phyloP scores from a whole-genome alignment of 495 filamentous ascomycete genomes.

The Acidomyces sp. region DNA sequence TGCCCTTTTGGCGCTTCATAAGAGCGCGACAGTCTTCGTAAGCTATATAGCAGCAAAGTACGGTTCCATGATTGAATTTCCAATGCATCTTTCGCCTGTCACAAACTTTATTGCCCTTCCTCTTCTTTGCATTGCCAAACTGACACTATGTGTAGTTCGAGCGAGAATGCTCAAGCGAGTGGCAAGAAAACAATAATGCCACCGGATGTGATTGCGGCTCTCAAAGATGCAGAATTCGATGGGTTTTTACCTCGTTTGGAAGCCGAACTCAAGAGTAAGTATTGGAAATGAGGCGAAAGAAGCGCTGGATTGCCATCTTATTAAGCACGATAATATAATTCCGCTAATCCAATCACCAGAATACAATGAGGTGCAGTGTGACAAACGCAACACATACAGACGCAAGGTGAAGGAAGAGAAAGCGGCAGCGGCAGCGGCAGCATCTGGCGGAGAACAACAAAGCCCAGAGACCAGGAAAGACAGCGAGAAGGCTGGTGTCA shows the following conservation, averaged over 20 bases:
- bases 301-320: no score
- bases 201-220: slow-evolving; percentile 65
- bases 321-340: neutral
- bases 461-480: no score
- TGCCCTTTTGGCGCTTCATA: slow-evolving; percentile 78
- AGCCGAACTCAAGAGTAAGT: slow-evolving; percentile 47
- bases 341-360: slow-evolving; percentile 13
- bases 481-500: neutral
- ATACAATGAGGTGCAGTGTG: slow-evolving; percentile 49
- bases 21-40: slow-evolving; percentile 88
- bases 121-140: neutral
- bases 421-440: slow-evolving; percentile 20
- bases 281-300: no score
- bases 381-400: slow-evolving; percentile 47
- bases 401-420: slow-evolving; percentile 41
- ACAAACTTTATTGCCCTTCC: neutral
- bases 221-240: slow-evolving; percentile 73
- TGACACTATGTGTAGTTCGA: neutral
- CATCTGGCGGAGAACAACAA: slow-evolving; percentile 23
- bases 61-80: slow-evolving; percentile 21
- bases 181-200: slow-evolving; percentile 80
- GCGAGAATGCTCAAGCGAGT: slow-evolving; percentile 50
- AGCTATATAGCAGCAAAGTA: slow-evolving; percentile 80
- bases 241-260: slow-evolving; percentile 53
- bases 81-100: neutral